Conservation (phyloP, 78 protist genomes). For the Neovahlkampfia damariscottae region DNA sequence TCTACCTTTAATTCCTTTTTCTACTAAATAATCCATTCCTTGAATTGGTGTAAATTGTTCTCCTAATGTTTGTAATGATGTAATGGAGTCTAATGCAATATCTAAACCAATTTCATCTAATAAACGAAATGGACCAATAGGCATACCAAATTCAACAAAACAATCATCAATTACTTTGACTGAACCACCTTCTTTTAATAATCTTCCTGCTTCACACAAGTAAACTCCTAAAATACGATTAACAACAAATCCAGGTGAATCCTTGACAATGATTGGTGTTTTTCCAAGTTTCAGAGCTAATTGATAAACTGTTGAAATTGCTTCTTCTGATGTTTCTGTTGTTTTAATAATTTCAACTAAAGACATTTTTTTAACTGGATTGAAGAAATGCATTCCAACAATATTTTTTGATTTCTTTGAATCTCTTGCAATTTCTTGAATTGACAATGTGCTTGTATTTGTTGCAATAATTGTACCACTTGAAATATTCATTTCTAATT, state of each 20-base stretch:
- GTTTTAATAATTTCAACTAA: constrained; percentile 59
- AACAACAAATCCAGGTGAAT: constrained; percentile 70
- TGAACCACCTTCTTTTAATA: constrained; percentile 16
- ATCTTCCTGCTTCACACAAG: constrained; percentile 35
- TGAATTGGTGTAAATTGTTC: constrained; percentile 6
- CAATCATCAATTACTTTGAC: constrained; percentile 26
- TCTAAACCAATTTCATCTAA: constrained; percentile 75
- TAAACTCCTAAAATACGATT: constrained; percentile 52
- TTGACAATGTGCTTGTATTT: constrained; percentile 69
- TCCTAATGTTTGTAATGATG: constrained; percentile 12
- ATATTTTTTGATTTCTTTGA: constrained; percentile 35
- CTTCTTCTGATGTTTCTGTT: constrained; percentile 22
- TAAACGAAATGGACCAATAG: constrained; percentile 65
- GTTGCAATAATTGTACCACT: constrained; percentile 49
- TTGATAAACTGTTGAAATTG: constrained; percentile 33
- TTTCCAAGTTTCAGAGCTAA: constrained; percentile 56
- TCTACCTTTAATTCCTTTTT: constrained; percentile 33
- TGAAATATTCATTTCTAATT: constrained; percentile 21
- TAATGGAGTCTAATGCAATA: constrained; percentile 36
- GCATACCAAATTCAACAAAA: constrained; percentile 47
- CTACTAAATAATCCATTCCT: constrained; percentile 17
- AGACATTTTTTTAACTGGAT: constrained; percentile 73
- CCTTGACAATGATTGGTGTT: constrained; percentile 60
- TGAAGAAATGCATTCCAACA: constrained; percentile 82
- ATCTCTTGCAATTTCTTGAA: constrained; percentile 44